phyloP scores from a whole-genome alignment of 495 filamentous ascomycete genomes.

The Friedmanniomyces simplex region DNA sequence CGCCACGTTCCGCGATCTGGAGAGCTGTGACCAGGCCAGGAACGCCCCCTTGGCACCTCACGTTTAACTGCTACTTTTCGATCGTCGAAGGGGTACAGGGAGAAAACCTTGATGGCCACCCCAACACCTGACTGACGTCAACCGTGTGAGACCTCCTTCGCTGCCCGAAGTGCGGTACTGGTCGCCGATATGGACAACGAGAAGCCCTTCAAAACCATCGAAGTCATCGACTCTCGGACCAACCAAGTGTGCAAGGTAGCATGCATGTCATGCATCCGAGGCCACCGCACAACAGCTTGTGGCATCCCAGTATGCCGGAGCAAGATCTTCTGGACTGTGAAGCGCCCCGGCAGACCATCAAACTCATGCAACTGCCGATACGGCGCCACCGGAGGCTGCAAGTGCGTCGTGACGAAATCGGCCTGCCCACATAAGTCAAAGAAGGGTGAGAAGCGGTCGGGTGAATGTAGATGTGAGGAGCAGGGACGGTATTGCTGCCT shows the following conservation, averaged over 20 bases:
- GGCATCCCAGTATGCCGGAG: conserved; percentile 17
- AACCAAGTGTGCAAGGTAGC: conserved; percentile 19
- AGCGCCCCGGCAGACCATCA: conserved; percentile 19
- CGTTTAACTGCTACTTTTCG: not conserved
- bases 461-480: conserved; percentile 20
- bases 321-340: conserved; percentile 22
- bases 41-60: not conserved
- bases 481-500: conserved; percentile 19
- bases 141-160: not conserved
- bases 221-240: conserved; percentile 18
- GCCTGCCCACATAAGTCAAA: conserved; percentile 18
- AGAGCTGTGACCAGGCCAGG: not conserved
- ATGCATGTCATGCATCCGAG: conserved; percentile 22
- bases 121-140: not conserved
- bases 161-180: not conserved
- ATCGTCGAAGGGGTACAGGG: not conserved
- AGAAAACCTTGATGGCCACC: conserved; percentile 4
- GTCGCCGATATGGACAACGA: conserved; percentile 10
- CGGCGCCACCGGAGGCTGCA: conserved; percentile 13
- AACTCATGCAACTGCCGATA: conserved; percentile 21
- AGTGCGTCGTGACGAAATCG: conserved; percentile 16
- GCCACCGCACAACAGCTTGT: conserved; percentile 20
- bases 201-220: conserved; percentile 22
- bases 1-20: not conserved
- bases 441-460: conserved; percentile 20